Base-by-base conservation (phyloP, 441 rosid genomes). In the Biscutella laevigata region DNA sequence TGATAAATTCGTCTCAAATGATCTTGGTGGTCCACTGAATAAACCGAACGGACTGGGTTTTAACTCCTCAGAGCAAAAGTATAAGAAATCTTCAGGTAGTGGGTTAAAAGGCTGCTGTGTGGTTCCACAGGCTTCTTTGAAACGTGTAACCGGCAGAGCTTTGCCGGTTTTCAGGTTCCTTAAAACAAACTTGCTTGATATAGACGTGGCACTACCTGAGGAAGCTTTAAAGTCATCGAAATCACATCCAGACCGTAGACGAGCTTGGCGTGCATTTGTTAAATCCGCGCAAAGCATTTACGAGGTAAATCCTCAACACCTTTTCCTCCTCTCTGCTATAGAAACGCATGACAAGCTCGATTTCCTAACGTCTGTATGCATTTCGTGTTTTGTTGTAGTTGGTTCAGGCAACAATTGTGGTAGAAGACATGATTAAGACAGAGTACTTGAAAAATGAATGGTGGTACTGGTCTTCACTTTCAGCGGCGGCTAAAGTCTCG, bases 401-500 rank as follows among this genome's bases (percentile, higher is more conserved):
- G 85, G 80, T 94, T 65, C 99, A 84, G 72, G 91, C 97, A 59
- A 77, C 88, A 41, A 57, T 86, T 50, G 65, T 81, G 59, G 69
- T 92, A 59, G 99, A 88, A 77, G 95, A 89, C 73, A 84, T 84
- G 94, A 82, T 92, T 15, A 86, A 76, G 76, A 72, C 86, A 2
- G 84, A 81, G 65, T 80, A 69, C 67, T 66, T 92, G 68, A 80
- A 78, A 74, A 92, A 80, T 67, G 95, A 81, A 22, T 88, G 99
- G 99, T 92, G 99, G 99, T 84, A 88, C 68, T 88, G 97, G 99
- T 89, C 97, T 62, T 94, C 96, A 22, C 85, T 84, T 41, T 81
- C 97, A 46, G 99, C 87, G 48, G 97, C 96, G 55, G 91, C 78
- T 30, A 86, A 77, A 73, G 77, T 82, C 30, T 81, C 88, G 35